phyloP scores from a whole-genome alignment of 805 yeast species.

The Ogataea kodamae region DNA sequence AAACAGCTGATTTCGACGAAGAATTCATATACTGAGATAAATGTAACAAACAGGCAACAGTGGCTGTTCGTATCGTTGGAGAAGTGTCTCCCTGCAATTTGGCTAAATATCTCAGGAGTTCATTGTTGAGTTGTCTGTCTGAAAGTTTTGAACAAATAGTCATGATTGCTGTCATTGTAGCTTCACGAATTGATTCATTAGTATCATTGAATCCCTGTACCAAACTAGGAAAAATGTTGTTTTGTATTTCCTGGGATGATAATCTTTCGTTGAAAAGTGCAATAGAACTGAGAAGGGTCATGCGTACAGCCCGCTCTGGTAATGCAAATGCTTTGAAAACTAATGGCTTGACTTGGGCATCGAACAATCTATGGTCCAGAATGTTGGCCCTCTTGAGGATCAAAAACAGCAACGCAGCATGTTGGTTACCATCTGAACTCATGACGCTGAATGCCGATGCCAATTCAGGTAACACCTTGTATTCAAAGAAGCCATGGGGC shows the following conservation, averaged over 20 bases:
- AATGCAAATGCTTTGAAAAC: constrained; percentile 60
- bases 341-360: constrained; percentile 50
- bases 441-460: constrained; percentile 38
- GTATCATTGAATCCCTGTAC: constrained; percentile 85
- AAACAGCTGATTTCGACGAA: constrained; percentile 61
- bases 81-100: constrained; percentile 74
- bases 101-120: constrained; percentile 74
- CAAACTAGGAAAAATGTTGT: constrained; percentile 61
- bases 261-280: constrained; percentile 51
- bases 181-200: constrained; percentile 74
- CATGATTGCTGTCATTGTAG: constrained; percentile 64
- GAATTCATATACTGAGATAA: constrained; percentile 58
- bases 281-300: constrained; percentile 63
- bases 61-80: constrained; percentile 74
- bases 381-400: constrained; percentile 35
- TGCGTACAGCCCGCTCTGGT: constrained; percentile 74
- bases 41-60: constrained; percentile 64
- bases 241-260: constrained; percentile 60
- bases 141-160: constrained; percentile 60
- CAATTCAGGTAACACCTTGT: constrained; percentile 70
- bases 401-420: constrained; percentile 36
- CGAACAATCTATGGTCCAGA: constrained; percentile 34
- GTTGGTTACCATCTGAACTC: constrained; percentile 22
- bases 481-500: constrained; percentile 49
- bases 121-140: constrained; percentile 82